Evolutionary conservation across 371 early-diverging fungal species (phyloP).

Genomic region (Thermomucor indicae-seudaticae): DNA sequence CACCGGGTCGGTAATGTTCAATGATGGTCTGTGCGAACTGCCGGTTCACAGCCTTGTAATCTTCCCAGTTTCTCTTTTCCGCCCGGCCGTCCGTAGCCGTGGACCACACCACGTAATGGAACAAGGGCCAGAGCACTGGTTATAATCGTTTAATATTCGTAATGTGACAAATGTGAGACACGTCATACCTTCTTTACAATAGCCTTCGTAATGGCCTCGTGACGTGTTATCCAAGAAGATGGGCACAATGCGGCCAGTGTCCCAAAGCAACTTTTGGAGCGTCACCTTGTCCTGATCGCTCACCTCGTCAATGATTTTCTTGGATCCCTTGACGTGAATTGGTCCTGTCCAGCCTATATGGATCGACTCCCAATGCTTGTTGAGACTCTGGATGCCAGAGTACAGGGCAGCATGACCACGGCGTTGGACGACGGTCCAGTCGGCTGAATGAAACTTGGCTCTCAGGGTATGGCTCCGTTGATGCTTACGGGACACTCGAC

Average conservation of each 20-base stretch:
- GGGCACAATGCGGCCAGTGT: slow-evolving; percentile 53
- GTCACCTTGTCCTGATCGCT: slow-evolving; percentile 14
- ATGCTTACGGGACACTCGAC: slow-evolving; percentile 31
- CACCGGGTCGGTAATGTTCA: slow-evolving; percentile 71
- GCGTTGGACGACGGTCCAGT: slow-evolving; percentile 28
- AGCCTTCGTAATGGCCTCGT: slow-evolving; percentile 79
- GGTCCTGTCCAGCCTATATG: slow-evolving; percentile 67
- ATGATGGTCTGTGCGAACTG: slow-evolving; percentile 75
- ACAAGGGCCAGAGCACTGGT: slow-evolving; percentile 52
- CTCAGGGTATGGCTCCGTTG: slow-evolving; percentile 32
- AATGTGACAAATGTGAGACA: not conserved
- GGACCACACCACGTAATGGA: slow-evolving; percentile 94
- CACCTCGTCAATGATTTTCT: slow-evolving; percentile 10
- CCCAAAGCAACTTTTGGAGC: slow-evolving; percentile 35
- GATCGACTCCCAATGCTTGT: slow-evolving; percentile 35
- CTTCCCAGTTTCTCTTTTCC: slow-evolving; percentile 74
- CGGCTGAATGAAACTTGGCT: slow-evolving; percentile 26
- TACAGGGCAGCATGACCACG: slow-evolving; percentile 71
- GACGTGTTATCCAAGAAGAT: slow-evolving; percentile 70
- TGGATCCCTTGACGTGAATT: slow-evolving; percentile 11
- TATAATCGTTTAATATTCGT: not conserved
- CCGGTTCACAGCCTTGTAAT: slow-evolving; percentile 81
- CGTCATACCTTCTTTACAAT: slow-evolving; percentile 75
- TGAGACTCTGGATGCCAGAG: slow-evolving; percentile 54
- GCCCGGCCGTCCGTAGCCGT: slow-evolving; percentile 59